Evolutionary conservation across 805 yeast genomes (phyloP), one percentile per base, ranked within the genome.

Genomic region (Komagataella mondaviorum): DNA sequence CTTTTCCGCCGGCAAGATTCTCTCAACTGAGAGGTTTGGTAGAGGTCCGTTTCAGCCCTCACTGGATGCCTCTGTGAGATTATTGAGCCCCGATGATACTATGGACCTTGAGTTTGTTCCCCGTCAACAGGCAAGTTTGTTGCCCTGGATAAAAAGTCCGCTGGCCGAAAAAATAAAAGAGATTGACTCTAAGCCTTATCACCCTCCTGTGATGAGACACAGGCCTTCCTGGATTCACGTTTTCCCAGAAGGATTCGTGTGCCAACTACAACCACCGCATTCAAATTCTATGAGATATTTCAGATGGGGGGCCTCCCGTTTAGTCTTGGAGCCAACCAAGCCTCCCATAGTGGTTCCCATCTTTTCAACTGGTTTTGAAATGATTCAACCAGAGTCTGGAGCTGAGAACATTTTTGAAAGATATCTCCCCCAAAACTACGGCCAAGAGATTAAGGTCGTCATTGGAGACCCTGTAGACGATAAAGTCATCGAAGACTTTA

Each of bases 181-280:
- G 30, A 20, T 17, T 7, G 49, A 58, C 70, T 66, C 56, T 22
- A 56, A 60, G 43, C 59, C 60, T 4, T 75, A 75, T 55, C 49
- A 72, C 1, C 69, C 78, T 1, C 91, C 91, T 2, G 71, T 85
- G 39, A 68, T 78, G 23, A 69, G 90, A 52, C 65, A 73, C 14
- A 78, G 76, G 53, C 83, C 93, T 0, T 80, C 88, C 0, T 91
- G 98, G 98, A 78, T 93, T 53, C 98, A 91, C 63, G 80, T 89
- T 3, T 91, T 88, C 65, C 99, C 99, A 0, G 99, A 91, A 64
- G 96, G 95, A 0, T 88, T 83, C 63, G 98, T 91, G 4, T 76
- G 91, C 51, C 99, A 93, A 64, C 64, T 87, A 49, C 75, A 81
- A 54, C 81, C 83, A 43, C 96, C 96, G 0, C 81, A 79, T 62